phyloP scores from a whole-genome alignment of 768 basidiomycete species.

The Mycena vulgaris region DNA sequence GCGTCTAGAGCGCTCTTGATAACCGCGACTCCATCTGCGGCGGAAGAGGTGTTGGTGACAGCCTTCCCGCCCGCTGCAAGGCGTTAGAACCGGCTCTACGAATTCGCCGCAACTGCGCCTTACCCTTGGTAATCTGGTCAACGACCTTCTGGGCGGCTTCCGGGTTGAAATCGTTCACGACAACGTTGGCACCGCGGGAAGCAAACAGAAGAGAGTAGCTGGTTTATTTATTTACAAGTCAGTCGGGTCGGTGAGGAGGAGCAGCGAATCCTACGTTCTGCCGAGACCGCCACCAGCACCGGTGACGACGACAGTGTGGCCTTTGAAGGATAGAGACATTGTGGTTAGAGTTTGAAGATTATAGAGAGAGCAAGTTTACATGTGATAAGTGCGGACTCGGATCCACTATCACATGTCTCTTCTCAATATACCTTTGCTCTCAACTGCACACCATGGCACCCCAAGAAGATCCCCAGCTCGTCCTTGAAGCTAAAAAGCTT shows the following conservation, averaged over 20 bases:
- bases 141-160: slow-evolving; percentile 94
- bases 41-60: slow-evolving; percentile 88
- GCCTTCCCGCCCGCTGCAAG: slow-evolving; percentile 89
- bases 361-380: no score
- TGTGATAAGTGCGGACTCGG: no score
- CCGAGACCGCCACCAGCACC: slow-evolving; percentile 98
- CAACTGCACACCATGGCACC: not conserved
- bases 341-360: slow-evolving; percentile 2
- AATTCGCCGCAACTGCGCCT: slow-evolving; percentile 36
- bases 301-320: slow-evolving; percentile 94
- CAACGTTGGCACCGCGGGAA: slow-evolving; percentile 92
- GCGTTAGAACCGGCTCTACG: not conserved
- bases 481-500: slow-evolving; percentile 84
- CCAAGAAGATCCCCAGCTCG: slow-evolving; percentile 82
- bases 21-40: slow-evolving; percentile 88
- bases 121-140: slow-evolving; percentile 87
- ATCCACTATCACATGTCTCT: not conserved
- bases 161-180: slow-evolving; percentile 94
- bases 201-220: slow-evolving; percentile 95
- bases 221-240: slow-evolving; percentile 18
- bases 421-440: not conserved
- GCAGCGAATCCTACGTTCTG: slow-evolving; percentile 74
- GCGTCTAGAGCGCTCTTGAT: slow-evolving; percentile 88
- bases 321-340: slow-evolving; percentile 81
- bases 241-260: not conserved